These are phyloP conservation scores for Populus ilicifolia DNA, from an alignment of 345 rosid genomes.

Conservation along the genomic window DNA sequence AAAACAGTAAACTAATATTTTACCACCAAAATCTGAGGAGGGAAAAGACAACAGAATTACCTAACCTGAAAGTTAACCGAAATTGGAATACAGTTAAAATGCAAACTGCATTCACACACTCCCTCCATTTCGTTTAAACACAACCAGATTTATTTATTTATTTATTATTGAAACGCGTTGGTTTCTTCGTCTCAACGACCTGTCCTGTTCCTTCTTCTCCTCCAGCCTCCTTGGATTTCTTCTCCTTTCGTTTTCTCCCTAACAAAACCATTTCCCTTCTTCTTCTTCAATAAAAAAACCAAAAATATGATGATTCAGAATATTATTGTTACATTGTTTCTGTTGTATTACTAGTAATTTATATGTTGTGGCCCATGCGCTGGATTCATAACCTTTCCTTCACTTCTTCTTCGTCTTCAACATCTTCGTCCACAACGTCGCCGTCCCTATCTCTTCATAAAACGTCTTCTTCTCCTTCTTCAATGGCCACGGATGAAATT, in stretches of 20 bases:
- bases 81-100: background rate
- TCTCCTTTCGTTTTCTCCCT: background rate
- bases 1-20: background rate
- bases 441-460: slow-evolving; percentile 24
- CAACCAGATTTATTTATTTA: background rate
- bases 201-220: background rate
- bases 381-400: slow-evolving; percentile 62
- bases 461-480: slow-evolving; percentile 26
- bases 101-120: background rate
- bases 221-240: background rate
- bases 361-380: slow-evolving; percentile 53
- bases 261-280: background rate
- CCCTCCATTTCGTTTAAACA: background rate
- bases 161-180: background rate
- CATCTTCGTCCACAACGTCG: slow-evolving; percentile 36
- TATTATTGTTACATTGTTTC: no score
- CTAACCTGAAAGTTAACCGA: background rate
- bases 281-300: background rate
- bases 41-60: background rate
- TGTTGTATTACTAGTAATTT: no score
- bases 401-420: slow-evolving; percentile 40
- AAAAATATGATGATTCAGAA: background rate
- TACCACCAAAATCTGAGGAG: background rate
- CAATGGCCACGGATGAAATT: background rate
- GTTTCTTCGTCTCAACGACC: background rate